Evolutionary conservation across 306 rosid species (phyloP), one percentile per base, ranked within the genome.

Genomic region (Mucuna pruriens): DNA sequence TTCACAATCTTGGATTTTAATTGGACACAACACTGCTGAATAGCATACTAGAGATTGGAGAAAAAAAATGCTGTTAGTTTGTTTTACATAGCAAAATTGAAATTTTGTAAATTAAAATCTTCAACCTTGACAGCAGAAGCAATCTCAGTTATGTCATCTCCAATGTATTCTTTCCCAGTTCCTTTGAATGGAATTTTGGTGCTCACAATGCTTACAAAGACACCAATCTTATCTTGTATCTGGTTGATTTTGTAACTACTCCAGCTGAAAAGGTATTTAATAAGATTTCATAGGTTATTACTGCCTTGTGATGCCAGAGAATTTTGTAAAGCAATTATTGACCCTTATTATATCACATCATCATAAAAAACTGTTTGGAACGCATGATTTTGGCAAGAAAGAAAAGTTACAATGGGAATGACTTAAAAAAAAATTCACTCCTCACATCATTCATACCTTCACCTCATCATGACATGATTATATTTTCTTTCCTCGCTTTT

Each of bases 131-230:
- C 99, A 76, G 94, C 97, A 78, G 95, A 86, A 79, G 97, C 97
- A 81, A 95, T 93, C 76, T 95, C 99, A 15, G 90, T 93, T 80
- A 95, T 93, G 87, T 95, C 99, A 83, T 93, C 97, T 68, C 99
- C 99, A 63, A 95, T 93, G 89, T 95, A 95, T 87, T 95, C 99
- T 88, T 95, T 95, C 60, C 97, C 99, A 16, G 99, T 95, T 79
- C 99, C 97, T 85, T 95, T 93, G 80, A 95, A 95, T 73, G 99
- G 99, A 75, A 95, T 93, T 90, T 95, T 95, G 63, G 99, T 95
- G 90, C 99, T 93, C 79, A 95, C 99, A 76, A 91, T 82, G 87
- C 99, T 93, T 73, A 91, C 97, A 71, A 93, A 95, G 81, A 95
- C 97, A 49, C 97, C 99, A 77, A 95, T 90, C 85, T 90, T 95